phyloP scores from a whole-genome alignment of 352 stramenopile species.

The Halophytophthora polymorphica region DNA sequence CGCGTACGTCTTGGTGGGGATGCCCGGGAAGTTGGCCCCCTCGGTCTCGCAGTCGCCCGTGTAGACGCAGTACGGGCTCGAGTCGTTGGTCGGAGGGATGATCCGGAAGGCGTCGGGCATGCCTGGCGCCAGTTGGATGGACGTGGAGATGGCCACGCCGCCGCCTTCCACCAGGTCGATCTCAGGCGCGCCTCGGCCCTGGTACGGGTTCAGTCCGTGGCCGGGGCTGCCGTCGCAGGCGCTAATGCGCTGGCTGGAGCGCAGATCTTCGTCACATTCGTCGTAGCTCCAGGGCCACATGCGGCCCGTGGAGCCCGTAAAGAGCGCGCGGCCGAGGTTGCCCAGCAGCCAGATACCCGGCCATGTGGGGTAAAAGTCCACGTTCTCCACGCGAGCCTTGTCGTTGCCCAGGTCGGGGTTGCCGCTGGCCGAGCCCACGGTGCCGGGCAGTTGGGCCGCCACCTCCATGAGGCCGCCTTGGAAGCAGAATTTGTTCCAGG shows the following conservation, averaged over 20 bases:
- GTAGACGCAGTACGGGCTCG: conserved; percentile 41
- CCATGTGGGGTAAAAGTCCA: conserved; percentile 82
- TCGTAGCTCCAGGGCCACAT: conserved; percentile 96
- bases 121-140: conserved; percentile 83
- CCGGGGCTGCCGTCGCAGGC: conserved; percentile 90
- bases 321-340: conserved; percentile 93
- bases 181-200: conserved; percentile 89
- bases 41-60: conserved; percentile 28
- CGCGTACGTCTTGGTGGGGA: conserved; percentile 36
- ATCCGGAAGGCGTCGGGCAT: conserved; percentile 58
- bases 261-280: conserved; percentile 60
- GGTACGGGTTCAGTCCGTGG: conserved; percentile 83
- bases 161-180: conserved; percentile 93
- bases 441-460: conserved; percentile 80
- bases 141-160: conserved; percentile 70
- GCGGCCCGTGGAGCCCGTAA: conserved; percentile 88
- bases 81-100: conserved; percentile 26
- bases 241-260: conserved; percentile 42
- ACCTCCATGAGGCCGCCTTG: conserved; percentile 91
- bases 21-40: conserved; percentile 48
- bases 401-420: conserved; percentile 56
- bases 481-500: conserved; percentile 94
- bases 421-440: conserved; percentile 30
- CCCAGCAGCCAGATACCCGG: conserved; percentile 95
- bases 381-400: conserved; percentile 27